Evolutionary conservation across 257 asterid genomes (phyloP).

Genomic region (Jacaranda copaia): DNA sequence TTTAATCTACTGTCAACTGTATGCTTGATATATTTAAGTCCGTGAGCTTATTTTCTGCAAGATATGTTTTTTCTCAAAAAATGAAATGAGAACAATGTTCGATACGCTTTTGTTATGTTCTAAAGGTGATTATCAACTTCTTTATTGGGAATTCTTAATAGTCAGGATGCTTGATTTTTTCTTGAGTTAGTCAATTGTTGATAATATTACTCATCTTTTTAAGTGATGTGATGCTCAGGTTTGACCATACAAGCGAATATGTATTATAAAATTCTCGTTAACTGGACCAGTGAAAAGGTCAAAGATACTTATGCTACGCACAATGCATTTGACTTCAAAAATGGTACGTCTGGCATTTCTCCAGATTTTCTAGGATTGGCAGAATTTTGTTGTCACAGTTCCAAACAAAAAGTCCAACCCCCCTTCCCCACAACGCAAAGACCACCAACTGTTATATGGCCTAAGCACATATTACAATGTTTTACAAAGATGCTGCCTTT

Average conservation of each 20-base stretch:
- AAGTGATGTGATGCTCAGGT: constrained; percentile 58
- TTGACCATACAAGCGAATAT: constrained; percentile 89
- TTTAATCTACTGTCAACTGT: background rate
- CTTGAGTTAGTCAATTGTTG: constrained; percentile 9
- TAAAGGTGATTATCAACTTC: background rate
- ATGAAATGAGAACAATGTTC: background rate
- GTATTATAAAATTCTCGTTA: constrained; percentile 81
- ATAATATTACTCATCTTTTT: constrained; percentile 15
- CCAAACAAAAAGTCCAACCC: background rate
- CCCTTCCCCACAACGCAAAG: background rate
- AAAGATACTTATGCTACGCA: constrained; percentile 78
- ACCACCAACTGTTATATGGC: background rate
- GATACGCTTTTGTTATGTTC: background rate
- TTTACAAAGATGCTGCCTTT: background rate
- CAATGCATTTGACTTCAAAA: constrained; percentile 87
- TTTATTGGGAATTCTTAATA: background rate
- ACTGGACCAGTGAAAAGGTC: constrained; percentile 99
- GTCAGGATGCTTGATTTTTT: constrained; percentile 10
- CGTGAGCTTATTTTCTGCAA: constrained; percentile 1
- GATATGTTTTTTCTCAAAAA: background rate
- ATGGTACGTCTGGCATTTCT: constrained; percentile 54
- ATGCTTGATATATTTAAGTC: background rate
- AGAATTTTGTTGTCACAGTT: background rate
- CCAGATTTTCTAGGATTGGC: constrained; percentile 12
- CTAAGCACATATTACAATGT: background rate